Evolutionary conservation across 331 rosid genomes (phyloP).

Genomic region (Phaseolus coccineus): DNA sequence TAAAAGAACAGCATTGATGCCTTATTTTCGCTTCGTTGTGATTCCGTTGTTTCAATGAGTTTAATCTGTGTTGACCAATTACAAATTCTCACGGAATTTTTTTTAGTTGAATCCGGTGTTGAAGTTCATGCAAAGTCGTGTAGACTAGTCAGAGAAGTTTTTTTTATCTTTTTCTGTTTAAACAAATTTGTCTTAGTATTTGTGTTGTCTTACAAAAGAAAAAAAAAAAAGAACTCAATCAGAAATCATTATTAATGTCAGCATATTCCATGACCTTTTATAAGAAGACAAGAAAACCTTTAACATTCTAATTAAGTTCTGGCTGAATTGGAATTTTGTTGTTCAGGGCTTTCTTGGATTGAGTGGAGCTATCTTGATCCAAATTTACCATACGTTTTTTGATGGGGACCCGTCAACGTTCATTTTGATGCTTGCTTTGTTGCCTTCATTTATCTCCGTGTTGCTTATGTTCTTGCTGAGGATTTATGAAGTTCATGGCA

Average conservation of each 20-base stretch:
- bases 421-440: conserved; percentile 73
- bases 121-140: too few relatives aligned
- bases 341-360: conserved; percentile 87
- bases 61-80: background rate
- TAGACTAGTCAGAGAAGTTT: background rate
- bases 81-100: background rate
- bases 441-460: conserved; percentile 67
- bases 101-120: background rate
- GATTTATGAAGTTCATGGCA: conserved; percentile 57
- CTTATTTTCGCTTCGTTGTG: background rate
- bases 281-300: background rate
- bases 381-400: conserved; percentile 64
- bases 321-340: conserved; percentile 32
- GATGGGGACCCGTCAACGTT: conserved; percentile 68
- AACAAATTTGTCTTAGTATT: too few relatives aligned
- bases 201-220: background rate
- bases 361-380: conserved; percentile 89
- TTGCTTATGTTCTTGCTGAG: conserved; percentile 66
- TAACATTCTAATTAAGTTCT: background rate
- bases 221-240: background rate
- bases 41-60: background rate
- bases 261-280: background rate
- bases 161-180: background rate
- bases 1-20: background rate
- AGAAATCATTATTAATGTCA: background rate